Conservation (phyloP, 345 rosid species). For the Ceriops zippeliana region DNA sequence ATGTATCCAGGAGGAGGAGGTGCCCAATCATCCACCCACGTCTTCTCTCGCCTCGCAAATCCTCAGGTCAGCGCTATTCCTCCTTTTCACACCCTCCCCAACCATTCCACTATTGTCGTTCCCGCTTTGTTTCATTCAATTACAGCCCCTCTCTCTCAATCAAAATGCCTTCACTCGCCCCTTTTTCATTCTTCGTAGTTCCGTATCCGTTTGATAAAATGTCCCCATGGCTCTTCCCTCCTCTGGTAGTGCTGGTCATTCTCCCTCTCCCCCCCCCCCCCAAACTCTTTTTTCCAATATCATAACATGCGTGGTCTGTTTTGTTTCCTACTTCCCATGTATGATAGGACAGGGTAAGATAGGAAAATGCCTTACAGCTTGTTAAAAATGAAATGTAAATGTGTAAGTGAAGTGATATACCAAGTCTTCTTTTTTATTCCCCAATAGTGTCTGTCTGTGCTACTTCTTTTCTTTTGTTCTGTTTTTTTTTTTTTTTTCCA, state of each 20-base stretch:
- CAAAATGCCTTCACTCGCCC: neutral
- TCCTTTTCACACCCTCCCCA: too few species aligned
- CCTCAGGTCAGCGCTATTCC: conserved; percentile 37
- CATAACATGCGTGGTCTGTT: too few species aligned
- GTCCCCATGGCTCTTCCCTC: conserved; percentile 1
- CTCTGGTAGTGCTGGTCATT: neutral
- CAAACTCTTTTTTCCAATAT: neutral
- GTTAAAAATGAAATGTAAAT: too few species aligned
- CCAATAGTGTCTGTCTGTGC: too few species aligned
- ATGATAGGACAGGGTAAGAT: too few species aligned
- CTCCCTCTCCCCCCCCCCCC: neutral
- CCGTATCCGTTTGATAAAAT: conserved; percentile 42
- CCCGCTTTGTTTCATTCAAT: neutral
- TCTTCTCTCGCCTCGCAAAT: conserved; percentile 36
- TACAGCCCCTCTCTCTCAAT: neutral
- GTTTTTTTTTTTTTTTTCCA: too few species aligned
- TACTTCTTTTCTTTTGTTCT: too few species aligned
- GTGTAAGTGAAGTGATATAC: too few species aligned
- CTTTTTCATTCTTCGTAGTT: neutral
- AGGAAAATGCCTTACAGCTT: too few species aligned
- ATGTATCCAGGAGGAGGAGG: conserved; percentile 39
- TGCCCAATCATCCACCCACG: neutral
- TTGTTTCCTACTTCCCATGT: too few species aligned
- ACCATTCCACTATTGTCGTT: neutral
- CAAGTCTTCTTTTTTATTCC: too few species aligned